These are phyloP conservation scores for Epichloe coenophiala DNA, from an alignment of 2,329 filamentous ascomycete species.

Conservation along the genomic window DNA sequence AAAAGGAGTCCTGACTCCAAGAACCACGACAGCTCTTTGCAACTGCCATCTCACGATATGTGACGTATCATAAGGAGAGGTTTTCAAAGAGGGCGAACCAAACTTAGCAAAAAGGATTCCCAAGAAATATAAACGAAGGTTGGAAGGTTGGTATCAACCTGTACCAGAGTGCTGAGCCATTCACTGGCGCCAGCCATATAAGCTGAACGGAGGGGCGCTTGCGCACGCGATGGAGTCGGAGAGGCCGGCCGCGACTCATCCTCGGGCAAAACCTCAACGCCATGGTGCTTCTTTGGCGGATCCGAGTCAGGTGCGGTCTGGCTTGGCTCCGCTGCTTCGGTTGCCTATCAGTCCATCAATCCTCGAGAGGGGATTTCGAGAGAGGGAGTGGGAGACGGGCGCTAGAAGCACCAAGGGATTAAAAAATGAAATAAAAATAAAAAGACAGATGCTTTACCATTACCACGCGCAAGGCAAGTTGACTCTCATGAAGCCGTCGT, in stretches of 20 bases:
- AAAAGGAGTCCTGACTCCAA: neutral
- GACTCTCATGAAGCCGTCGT: slow-evolving; percentile 4
- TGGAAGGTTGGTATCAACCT: neutral
- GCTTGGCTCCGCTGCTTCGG: neutral
- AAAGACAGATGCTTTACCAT: neutral
- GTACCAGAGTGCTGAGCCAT: neutral
- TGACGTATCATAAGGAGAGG: neutral
- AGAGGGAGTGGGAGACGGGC: neutral
- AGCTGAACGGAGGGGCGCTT: neutral
- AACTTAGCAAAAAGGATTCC: neutral
- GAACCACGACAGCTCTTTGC: slow-evolving; percentile 1
- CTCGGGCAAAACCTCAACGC: slow-evolving; percentile 2
- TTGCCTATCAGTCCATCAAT: no score
- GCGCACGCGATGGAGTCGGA: slow-evolving; percentile 1
- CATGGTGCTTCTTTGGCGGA: neutral
- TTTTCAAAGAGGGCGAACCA: neutral
- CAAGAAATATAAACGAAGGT: neutral
- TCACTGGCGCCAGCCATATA: slow-evolving; percentile 1
- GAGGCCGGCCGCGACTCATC: slow-evolving; percentile 1
- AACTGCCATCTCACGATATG: slow-evolving; percentile 2
- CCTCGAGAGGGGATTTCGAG: neutral
- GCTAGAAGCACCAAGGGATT: neutral
- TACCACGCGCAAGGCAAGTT: neutral
- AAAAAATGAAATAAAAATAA: neutral
- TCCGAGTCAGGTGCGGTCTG: neutral